These are phyloP conservation scores for Candida tibetensis DNA, from an alignment of 805 yeast species.

Conservation along the genomic window DNA sequence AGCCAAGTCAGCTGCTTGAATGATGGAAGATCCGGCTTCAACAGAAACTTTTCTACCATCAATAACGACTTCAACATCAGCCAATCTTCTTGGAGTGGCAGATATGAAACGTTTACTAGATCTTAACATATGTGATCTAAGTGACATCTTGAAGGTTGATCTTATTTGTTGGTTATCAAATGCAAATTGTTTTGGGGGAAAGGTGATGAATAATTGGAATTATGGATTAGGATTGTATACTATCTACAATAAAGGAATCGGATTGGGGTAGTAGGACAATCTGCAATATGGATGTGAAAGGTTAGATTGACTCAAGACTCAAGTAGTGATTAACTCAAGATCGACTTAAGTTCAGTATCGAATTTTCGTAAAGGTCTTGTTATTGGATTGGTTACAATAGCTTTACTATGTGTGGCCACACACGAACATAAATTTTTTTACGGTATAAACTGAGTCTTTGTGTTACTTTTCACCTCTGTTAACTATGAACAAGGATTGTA, in stretches of 20 bases:
- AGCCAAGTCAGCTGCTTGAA: conserved; percentile 90
- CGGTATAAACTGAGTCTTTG: background rate
- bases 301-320: too few species aligned
- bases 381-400: conserved; percentile 2
- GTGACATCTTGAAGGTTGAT: conserved; percentile 2
- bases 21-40: conserved; percentile 83
- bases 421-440: background rate
- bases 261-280: too few species aligned
- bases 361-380: background rate
- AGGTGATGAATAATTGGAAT: too few species aligned
- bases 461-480: background rate
- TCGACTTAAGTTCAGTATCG: background rate
- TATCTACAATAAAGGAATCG: too few species aligned
- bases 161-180: background rate
- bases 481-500: background rate
- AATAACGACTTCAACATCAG: conserved; percentile 55
- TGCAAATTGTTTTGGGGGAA: background rate
- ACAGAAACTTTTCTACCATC: conserved; percentile 76
- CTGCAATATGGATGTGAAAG: too few species aligned
- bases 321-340: background rate
- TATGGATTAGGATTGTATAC: too few species aligned
- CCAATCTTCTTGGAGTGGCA: conserved; percentile 30
- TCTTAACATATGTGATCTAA: conserved; percentile 11
- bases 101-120: conserved; percentile 30
- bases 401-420: conserved; percentile 6